A percentile compares a stretch with the other conserved stretches of the same genome.
These are phyloP conservation scores for Paramecium pentaurelia DNA, from an alignment of 73 alveolate genomes.

Conservation along the genomic window DNA sequence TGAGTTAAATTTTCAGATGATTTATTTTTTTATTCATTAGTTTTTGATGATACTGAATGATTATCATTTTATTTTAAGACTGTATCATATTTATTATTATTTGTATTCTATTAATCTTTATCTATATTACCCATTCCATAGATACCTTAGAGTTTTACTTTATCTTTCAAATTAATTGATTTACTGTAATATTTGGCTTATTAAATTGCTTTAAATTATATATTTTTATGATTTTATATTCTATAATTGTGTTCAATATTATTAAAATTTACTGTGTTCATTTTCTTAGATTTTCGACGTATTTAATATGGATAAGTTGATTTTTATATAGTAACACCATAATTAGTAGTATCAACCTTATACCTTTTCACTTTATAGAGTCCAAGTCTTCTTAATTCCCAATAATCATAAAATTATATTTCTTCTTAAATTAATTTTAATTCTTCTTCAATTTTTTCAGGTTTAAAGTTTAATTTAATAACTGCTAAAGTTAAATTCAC, in stretches of 20 bases:
- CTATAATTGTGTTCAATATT: not conserved
- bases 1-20: not conserved
- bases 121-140: not conserved
- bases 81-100: not conserved
- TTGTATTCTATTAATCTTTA: not conserved
- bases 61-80: not conserved
- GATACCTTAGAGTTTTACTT: not conserved
- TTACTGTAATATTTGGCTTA: not conserved
- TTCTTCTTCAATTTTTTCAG: slow-evolving; percentile 21
- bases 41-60: not conserved
- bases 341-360: not conserved
- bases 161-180: not conserved
- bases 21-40: not conserved
- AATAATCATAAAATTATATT: not conserved
- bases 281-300: not conserved
- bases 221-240: not conserved
- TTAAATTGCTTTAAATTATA: not conserved
- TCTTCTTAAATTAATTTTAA: not conserved
- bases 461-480: slow-evolving; percentile 75
- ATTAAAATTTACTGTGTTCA: not conserved
- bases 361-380: not conserved
- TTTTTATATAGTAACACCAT: not conserved
- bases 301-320: not conserved
- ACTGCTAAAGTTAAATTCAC: slow-evolving; percentile 89
- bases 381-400: not conserved